Evolutionary conservation across 2,329 filamentous ascomycete genomes (phyloP).

Genomic region (Phaeosphaeria sp.): DNA sequence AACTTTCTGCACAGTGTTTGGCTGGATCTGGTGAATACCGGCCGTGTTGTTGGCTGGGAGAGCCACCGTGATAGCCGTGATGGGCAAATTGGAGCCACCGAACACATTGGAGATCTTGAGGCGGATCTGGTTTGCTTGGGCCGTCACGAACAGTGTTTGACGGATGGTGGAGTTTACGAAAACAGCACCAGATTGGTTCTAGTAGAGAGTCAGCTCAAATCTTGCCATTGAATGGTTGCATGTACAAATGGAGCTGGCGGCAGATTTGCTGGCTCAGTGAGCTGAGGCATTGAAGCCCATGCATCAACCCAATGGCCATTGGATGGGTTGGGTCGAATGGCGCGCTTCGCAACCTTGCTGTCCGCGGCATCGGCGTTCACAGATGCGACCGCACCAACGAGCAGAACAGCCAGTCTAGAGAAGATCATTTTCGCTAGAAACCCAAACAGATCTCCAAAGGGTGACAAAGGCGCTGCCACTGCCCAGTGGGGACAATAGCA

Average conservation of each 20-base stretch:
- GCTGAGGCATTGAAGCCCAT: constrained; percentile 71
- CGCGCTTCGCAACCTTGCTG: constrained; percentile 10
- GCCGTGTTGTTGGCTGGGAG: constrained; percentile 61
- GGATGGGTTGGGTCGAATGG: constrained; percentile 32
- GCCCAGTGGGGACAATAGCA: constrained; percentile 4
- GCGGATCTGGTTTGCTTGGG: constrained; percentile 64
- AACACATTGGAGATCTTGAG: constrained; percentile 71
- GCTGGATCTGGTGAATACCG: constrained; percentile 61
- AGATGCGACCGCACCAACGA: constrained; percentile 16
- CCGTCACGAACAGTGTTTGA: constrained; percentile 68
- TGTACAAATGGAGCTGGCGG: constrained; percentile 63
- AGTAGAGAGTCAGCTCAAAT: constrained; percentile 10
- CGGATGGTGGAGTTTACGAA: constrained; percentile 69
- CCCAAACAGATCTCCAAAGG: not conserved
- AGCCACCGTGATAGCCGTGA: constrained; percentile 65
- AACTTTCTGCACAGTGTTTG: constrained; percentile 58
- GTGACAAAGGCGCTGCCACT: not conserved
- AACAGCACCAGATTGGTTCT: constrained; percentile 61
- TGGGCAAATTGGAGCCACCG: constrained; percentile 64
- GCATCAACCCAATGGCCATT: constrained; percentile 65
- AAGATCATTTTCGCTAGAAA: constrained; percentile 14
- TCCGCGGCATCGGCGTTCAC: constrained; percentile 16
- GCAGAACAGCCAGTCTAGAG: constrained; percentile 17
- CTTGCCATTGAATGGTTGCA: not conserved
- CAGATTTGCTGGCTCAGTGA: constrained; percentile 61